phyloP scores from a whole-genome alignment of 352 stramenopile genomes.

The Pythium rishiriense region DNA sequence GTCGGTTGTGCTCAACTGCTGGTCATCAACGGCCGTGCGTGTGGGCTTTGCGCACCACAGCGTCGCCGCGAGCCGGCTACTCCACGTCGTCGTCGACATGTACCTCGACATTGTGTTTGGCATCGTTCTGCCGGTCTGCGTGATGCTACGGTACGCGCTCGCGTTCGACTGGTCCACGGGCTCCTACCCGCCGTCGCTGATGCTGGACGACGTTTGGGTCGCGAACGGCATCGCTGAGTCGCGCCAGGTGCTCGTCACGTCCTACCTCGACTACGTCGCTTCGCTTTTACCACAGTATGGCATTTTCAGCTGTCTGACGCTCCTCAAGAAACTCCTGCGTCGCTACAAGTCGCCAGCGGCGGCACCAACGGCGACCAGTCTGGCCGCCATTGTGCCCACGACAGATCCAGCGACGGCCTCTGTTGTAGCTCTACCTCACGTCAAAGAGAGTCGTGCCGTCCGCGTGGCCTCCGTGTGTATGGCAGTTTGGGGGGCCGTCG shows the following conservation, averaged over 20 bases:
- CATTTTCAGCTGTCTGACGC: slow-evolving; percentile 8
- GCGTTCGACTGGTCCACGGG: slow-evolving; percentile 7
- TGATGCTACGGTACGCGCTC: background rate
- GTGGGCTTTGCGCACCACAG: background rate
- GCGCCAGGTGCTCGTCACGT: slow-evolving; percentile 25
- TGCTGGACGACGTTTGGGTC: slow-evolving; percentile 21
- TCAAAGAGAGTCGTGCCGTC: background rate
- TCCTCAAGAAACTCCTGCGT: slow-evolving; percentile 2
- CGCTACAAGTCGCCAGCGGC: background rate
- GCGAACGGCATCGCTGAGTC: slow-evolving; percentile 11
- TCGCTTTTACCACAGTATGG: slow-evolving; percentile 22
- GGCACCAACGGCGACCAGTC: background rate
- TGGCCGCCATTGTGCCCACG: background rate
- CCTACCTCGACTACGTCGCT: slow-evolving; percentile 11
- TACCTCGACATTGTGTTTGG: slow-evolving; percentile 8
- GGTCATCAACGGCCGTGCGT: slow-evolving; percentile 1
- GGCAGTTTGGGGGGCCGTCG: background rate
- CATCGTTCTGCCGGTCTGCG: slow-evolving; percentile 13
- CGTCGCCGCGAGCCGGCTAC: background rate
- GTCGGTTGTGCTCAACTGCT: slow-evolving; percentile 16
- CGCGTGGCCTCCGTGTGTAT: background rate
- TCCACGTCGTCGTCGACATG: slow-evolving; percentile 20
- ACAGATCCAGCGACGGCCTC: background rate
- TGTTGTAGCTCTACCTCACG: background rate
- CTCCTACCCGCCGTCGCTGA: background rate